Conservation (phyloP, 768 basidiomycete genomes). For the Lactarius sanguifluus region DNA sequence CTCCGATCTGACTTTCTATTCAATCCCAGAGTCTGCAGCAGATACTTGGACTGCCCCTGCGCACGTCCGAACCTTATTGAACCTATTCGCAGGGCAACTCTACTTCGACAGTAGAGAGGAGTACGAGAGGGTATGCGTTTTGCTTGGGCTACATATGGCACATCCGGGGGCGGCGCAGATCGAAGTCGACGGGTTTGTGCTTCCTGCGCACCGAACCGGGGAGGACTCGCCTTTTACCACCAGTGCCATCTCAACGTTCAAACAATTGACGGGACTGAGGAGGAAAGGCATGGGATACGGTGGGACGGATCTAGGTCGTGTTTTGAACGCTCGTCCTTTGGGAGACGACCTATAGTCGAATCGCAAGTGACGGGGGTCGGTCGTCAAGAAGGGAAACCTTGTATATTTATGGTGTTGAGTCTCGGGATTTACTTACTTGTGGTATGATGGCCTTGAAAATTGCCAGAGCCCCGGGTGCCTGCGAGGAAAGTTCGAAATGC, state of each 20-base stretch:
- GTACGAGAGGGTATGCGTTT: conserved; percentile 18
- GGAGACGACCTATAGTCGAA: neutral
- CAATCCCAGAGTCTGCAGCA: neutral
- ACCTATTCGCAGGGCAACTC: conserved; percentile 24
- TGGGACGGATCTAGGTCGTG: conserved; percentile 12
- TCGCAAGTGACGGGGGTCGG: neutral
- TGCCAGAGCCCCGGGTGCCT: too few relatives aligned
- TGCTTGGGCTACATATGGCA: conserved; percentile 23
- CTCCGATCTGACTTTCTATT: conserved; percentile 15
- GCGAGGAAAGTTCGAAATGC: too few relatives aligned
- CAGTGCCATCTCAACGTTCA: conserved; percentile 10
- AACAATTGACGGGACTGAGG: conserved; percentile 10
- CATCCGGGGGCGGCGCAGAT: conserved; percentile 8
- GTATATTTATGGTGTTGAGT: too few relatives aligned
- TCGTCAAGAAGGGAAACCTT: too few relatives aligned
- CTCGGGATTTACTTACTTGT: too few relatives aligned
- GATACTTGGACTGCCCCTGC: conserved; percentile 5
- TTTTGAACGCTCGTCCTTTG: conserved; percentile 17
- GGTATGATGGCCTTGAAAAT: too few relatives aligned
- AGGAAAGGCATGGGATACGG: conserved; percentile 18
- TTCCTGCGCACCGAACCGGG: conserved; percentile 4
- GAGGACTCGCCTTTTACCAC: conserved; percentile 4
- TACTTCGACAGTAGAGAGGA: conserved; percentile 24
- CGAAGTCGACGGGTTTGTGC: conserved; percentile 22
- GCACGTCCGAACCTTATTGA: conserved; percentile 14